Evolutionary conservation across 805 yeast species (phyloP).

Genomic region (Saturnispora besseyi): DNA sequence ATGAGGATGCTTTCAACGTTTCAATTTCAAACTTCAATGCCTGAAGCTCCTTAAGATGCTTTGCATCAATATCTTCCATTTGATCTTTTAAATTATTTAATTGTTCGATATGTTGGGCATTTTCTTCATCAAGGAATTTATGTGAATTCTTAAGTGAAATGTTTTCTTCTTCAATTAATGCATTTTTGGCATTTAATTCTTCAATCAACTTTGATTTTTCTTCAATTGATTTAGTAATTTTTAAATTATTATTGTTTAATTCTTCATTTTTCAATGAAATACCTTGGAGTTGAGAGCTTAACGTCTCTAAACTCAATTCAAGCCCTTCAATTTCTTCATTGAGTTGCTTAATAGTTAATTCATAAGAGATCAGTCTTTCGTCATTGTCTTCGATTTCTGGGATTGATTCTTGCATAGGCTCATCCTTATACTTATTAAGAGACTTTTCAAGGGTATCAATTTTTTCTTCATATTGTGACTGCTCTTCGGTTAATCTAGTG

Average conservation of each 20-base stretch:
- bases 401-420: not conserved
- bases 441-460: not conserved
- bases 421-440: not conserved
- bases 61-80: not conserved
- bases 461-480: not conserved
- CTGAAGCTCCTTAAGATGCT: not conserved
- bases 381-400: not conserved
- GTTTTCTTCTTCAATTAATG: not conserved
- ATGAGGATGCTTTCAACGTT: not conserved
- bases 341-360: constrained; percentile 5
- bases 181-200: not conserved
- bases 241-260: not conserved
- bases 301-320: not conserved
- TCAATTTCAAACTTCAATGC: not conserved
- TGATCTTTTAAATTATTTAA: not conserved
- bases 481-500: not conserved
- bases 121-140: not conserved
- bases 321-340: constrained; percentile 6
- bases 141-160: not conserved
- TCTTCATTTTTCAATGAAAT: not conserved
- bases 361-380: constrained; percentile 3
- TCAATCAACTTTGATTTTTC: not conserved
- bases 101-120: not conserved
- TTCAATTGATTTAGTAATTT: not conserved
- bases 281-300: not conserved